A percentile compares a stretch with the other conserved stretches of the same genome.
These are phyloP conservation scores for Nannizzia gypsea DNA, from an alignment of 2,329 filamentous ascomycete species.

Conservation along the genomic window DNA sequence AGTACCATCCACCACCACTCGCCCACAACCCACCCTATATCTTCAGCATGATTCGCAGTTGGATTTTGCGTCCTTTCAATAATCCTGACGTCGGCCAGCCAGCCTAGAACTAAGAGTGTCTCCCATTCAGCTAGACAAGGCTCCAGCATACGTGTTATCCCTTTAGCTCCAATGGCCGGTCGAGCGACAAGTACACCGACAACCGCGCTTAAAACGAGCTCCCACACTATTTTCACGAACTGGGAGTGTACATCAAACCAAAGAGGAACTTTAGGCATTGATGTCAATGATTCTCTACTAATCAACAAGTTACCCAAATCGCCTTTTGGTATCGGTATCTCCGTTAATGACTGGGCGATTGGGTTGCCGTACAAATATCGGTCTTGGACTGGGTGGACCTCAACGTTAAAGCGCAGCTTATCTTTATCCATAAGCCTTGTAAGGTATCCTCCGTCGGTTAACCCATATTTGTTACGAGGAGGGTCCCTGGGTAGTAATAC, in stretches of 20 bases:
- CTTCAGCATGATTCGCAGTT: slow-evolving; percentile 12
- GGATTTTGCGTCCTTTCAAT: slow-evolving; percentile 15
- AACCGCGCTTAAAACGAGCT: slow-evolving; percentile 30
- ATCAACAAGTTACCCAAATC: slow-evolving; percentile 10
- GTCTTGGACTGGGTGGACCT: slow-evolving; percentile 25
- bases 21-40: slow-evolving; percentile 23
- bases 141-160: slow-evolving; percentile 28
- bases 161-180: slow-evolving; percentile 28
- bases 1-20: slow-evolving; percentile 29
- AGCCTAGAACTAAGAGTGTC: slow-evolving; percentile 29
- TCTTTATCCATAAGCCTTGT: slow-evolving; percentile 37
- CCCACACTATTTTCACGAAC: slow-evolving; percentile 30
- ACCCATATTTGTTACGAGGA: slow-evolving; percentile 35
- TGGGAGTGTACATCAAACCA: slow-evolving; percentile 40
- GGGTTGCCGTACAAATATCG: slow-evolving; percentile 34
- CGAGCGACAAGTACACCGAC: slow-evolving; percentile 32
- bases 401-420: slow-evolving; percentile 32
- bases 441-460: slow-evolving; percentile 37
- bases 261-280: slow-evolving; percentile 29
- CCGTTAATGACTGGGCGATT: slow-evolving; percentile 15
- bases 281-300: background rate
- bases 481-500: slow-evolving; percentile 28
- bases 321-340: slow-evolving; percentile 21
- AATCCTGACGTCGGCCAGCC: slow-evolving; percentile 26
- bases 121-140: slow-evolving; percentile 34